Evolutionary conservation across 2,329 filamentous ascomycete genomes (phyloP).

Genomic region (Beauveria scarabaeidicola): DNA sequence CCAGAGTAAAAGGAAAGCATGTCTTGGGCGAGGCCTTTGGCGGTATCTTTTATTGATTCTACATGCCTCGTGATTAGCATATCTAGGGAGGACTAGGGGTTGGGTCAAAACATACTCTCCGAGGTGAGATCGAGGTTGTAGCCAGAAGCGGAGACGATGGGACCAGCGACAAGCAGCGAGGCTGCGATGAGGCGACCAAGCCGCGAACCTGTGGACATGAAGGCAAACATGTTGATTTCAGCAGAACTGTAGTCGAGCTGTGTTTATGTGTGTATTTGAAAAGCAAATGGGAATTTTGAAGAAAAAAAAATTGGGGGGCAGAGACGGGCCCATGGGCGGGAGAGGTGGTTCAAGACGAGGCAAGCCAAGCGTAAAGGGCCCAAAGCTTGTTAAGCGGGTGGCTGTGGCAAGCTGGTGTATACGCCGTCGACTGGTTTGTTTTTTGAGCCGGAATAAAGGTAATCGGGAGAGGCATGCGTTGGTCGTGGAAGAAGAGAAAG

Average conservation of each 20-base stretch:
- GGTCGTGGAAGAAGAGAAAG: neutral
- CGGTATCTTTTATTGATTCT: constrained; percentile 43
- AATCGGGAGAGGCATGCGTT: neutral
- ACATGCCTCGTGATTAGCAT: neutral
- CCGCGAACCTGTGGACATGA: neutral
- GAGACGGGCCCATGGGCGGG: neutral
- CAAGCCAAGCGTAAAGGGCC: neutral
- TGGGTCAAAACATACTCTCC: neutral
- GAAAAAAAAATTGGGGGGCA: neutral
- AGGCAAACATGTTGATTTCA: neutral
- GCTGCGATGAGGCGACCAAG: neutral
- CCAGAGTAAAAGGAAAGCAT: constrained; percentile 37
- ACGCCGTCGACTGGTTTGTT: neutral
- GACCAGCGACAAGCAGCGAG: neutral
- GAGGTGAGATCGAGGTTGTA: constrained; percentile 5
- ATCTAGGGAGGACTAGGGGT: too few relatives aligned
- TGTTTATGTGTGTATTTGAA: neutral
- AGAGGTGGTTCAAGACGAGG: neutral
- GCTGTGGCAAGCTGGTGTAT: neutral
- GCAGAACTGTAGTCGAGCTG: neutral
- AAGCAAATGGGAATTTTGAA: neutral
- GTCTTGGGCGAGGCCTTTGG: constrained; percentile 43
- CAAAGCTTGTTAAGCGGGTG: constrained; percentile 1
- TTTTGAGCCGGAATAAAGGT: neutral
- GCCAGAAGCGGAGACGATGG: neutral